These are phyloP conservation scores for Pachysandra terminalis DNA, from an alignment of 164 flowering plant species.

Conservation along the genomic window DNA sequence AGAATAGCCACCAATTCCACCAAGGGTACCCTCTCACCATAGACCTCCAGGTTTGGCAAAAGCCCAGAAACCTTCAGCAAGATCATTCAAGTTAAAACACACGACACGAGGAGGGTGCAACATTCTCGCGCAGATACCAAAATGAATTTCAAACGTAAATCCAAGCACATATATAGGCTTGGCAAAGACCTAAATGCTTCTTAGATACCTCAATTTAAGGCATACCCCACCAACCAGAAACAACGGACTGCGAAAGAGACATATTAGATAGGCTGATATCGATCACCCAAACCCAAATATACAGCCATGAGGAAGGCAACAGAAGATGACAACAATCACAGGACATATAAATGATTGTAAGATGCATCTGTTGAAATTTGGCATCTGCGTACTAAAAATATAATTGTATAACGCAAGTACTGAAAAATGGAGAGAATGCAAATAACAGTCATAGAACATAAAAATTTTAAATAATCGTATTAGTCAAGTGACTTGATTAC, in stretches of 20 bases:
- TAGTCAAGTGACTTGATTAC: constrained; percentile 26
- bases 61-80: constrained; percentile 46
- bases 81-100: constrained; percentile 64
- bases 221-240: constrained; percentile 15
- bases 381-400: not conserved
- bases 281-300: too few species aligned
- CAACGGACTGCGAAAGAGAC: constrained; percentile 5
- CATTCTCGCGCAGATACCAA: constrained; percentile 30
- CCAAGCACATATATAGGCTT: constrained; percentile 34
- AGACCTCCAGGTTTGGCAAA: constrained; percentile 52
- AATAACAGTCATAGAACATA: not conserved
- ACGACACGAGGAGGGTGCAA: constrained; percentile 38
- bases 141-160: too few species aligned
- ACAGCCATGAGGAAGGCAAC: too few species aligned
- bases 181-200: constrained; percentile 9
- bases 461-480: too few species aligned
- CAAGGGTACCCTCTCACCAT: constrained; percentile 64
- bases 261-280: too few species aligned
- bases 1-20: constrained; percentile 77
- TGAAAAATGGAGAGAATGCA: not conserved
- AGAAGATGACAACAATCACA: too few species aligned
- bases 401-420: not conserved
- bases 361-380: not conserved
- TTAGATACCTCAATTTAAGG: not conserved
- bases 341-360: too few species aligned